Evolutionary conservation across 495 filamentous ascomycete genomes (phyloP).

Genomic region (Mytilinidion resinicola): DNA sequence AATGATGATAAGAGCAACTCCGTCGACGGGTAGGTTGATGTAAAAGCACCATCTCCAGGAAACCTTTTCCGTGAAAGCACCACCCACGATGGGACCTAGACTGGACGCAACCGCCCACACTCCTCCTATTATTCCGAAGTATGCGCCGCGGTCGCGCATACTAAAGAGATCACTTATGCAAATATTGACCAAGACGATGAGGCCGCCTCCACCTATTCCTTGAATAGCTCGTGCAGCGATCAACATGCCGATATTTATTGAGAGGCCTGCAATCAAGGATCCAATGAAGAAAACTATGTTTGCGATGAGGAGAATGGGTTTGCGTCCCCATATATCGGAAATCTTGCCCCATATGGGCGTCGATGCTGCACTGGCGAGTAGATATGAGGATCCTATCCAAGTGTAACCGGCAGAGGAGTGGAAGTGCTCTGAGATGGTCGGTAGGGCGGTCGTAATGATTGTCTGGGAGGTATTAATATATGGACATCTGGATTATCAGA

Average conservation of each 20-base stretch:
- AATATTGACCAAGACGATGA: constrained; percentile 75
- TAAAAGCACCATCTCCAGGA: constrained; percentile 36
- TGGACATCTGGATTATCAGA: background rate
- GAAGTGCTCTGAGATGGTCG: constrained; percentile 44
- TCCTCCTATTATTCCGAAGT: constrained; percentile 38
- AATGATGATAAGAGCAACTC: constrained; percentile 59
- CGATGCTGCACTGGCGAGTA: constrained; percentile 60
- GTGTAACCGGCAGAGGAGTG: constrained; percentile 45
- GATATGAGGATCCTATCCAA: constrained; percentile 49
- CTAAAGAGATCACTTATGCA: constrained; percentile 76
- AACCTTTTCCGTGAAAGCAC: constrained; percentile 40
- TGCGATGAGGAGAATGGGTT: constrained; percentile 67
- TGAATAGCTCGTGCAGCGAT: constrained; percentile 72
- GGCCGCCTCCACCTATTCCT: constrained; percentile 76
- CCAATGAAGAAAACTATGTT: constrained; percentile 70
- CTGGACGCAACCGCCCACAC: constrained; percentile 41
- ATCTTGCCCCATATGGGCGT: constrained; percentile 78
- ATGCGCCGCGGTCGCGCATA: constrained; percentile 47
- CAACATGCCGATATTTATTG: constrained; percentile 64
- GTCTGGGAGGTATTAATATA: constrained; percentile 23
- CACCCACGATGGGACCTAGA: constrained; percentile 39
- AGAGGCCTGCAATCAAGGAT: constrained; percentile 63
- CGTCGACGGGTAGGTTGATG: constrained; percentile 60
- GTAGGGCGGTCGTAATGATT: constrained; percentile 48
- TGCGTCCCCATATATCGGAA: constrained; percentile 81